These are phyloP conservation scores for Candida sphagnicola DNA, from an alignment of 805 yeast genomes.

Conservation along the genomic window DNA sequence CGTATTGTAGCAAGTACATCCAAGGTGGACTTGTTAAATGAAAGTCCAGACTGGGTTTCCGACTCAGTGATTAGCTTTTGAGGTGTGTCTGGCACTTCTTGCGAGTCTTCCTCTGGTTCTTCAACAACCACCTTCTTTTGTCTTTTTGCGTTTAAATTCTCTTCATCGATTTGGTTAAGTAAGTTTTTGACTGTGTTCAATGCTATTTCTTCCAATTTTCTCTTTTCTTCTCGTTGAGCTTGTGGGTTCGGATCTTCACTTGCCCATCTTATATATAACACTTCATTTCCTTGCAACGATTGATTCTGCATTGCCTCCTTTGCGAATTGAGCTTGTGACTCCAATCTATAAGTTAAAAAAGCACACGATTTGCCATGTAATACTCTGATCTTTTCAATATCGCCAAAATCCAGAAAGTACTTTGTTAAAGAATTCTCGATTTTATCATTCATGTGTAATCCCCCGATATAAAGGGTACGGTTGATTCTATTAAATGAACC, in stretches of 20 bases:
- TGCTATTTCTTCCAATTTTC: constrained; percentile 49
- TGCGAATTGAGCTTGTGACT: constrained; percentile 85
- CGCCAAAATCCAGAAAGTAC: constrained; percentile 74
- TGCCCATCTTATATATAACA: constrained; percentile 80
- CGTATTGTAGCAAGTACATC: not conserved
- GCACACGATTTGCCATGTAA: constrained; percentile 65
- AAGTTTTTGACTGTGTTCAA: constrained; percentile 48
- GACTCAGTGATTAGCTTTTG: constrained; percentile 8
- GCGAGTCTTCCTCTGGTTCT: not conserved
- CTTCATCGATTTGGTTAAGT: constrained; percentile 27
- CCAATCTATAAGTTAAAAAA: constrained; percentile 67
- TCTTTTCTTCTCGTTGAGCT: constrained; percentile 48
- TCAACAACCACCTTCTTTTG: constrained; percentile 2
- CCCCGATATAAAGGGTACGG: constrained; percentile 74
- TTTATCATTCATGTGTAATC: constrained; percentile 37
- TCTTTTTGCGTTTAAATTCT: constrained; percentile 13
- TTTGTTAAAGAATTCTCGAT: constrained; percentile 30
- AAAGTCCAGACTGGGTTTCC: not conserved
- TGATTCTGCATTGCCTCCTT: constrained; percentile 93
- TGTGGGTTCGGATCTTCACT: constrained; percentile 79
- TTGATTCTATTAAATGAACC: constrained; percentile 75
- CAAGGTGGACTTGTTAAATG: constrained; percentile 2
- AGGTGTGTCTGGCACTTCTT: constrained; percentile 7
- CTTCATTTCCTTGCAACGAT: constrained; percentile 57
- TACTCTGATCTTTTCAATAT: constrained; percentile 61